Conservation (phyloP, 75 land plant species). For the Isoetes taiwanensis region DNA sequence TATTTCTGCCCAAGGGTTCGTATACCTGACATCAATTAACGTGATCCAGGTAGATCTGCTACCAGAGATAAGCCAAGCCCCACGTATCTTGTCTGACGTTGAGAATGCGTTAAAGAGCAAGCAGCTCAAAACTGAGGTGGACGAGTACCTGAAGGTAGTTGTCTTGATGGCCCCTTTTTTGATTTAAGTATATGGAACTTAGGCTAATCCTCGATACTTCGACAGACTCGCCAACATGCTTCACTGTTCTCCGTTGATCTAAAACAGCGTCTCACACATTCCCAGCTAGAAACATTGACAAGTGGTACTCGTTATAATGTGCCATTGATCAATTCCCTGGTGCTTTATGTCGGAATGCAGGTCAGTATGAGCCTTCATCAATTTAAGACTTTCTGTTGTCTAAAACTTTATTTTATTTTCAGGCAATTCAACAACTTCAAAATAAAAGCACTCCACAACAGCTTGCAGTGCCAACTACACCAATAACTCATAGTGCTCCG, state of each 20-base stretch:
- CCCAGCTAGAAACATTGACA: conserved; percentile 37
- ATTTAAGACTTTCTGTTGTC: background rate
- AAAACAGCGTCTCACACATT: conserved; percentile 59
- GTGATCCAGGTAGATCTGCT: conserved; percentile 77
- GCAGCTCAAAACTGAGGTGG: conserved; percentile 74
- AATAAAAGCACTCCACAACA: conserved; percentile 49
- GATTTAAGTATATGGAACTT: too few relatives aligned
- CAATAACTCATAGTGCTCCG: conserved; percentile 40
- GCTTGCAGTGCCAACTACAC: conserved; percentile 35
- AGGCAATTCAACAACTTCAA: conserved; percentile 83
- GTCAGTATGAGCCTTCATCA: too few relatives aligned
- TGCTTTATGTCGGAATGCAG: conserved; percentile 98
- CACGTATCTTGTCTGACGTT: conserved; percentile 85
- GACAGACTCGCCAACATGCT: conserved; percentile 54
- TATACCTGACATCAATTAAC: background rate
- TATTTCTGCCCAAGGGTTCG: background rate
- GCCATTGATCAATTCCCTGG: conserved; percentile 95
- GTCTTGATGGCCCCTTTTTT: too few relatives aligned
- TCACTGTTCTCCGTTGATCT: conserved; percentile 52
- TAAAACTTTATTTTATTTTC: background rate
- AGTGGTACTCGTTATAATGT: conserved; percentile 89
- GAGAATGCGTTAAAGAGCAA: conserved; percentile 76
- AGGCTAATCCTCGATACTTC: too few relatives aligned
- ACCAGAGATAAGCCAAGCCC: conserved; percentile 73
- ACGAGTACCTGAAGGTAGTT: conserved; percentile 96